Percentiles rank a stretch among this genome's conserved stretches.
phyloP scores from a whole-genome alignment of 352 stramenopile species.

The Pythium coloratum region DNA sequence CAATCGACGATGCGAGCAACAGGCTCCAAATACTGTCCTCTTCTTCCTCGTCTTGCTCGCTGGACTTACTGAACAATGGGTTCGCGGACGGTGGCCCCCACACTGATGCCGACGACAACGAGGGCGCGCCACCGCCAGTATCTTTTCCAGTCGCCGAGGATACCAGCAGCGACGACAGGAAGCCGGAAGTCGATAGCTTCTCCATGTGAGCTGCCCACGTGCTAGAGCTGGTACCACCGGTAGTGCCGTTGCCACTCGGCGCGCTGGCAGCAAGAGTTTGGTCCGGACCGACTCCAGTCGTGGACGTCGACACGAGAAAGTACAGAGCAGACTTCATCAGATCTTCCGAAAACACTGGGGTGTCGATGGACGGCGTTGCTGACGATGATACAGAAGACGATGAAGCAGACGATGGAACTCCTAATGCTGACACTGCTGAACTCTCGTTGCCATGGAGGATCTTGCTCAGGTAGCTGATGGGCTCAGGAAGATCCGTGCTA shows the following conservation, averaged over 20 bases:
- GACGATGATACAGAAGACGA: slow-evolving; percentile 13
- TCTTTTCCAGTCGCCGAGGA: slow-evolving; percentile 46
- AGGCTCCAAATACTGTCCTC: slow-evolving; percentile 73
- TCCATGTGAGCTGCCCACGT: slow-evolving; percentile 15
- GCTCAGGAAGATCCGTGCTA: slow-evolving; percentile 61
- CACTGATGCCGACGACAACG: slow-evolving; percentile 14
- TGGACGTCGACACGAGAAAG: slow-evolving; percentile 61
- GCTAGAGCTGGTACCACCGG: background rate
- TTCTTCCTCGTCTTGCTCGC: slow-evolving; percentile 48
- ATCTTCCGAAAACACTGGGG: slow-evolving; percentile 58
- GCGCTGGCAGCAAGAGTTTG: slow-evolving; percentile 13
- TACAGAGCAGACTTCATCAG: slow-evolving; percentile 60
- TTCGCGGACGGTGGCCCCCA: slow-evolving; percentile 29
- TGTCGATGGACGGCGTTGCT: slow-evolving; percentile 3
- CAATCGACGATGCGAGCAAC: slow-evolving; percentile 66
- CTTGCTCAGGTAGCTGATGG: slow-evolving; percentile 61
- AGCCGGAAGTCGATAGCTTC: slow-evolving; percentile 38
- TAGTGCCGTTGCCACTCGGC: background rate
- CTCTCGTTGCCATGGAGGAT: slow-evolving; percentile 15
- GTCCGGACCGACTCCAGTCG: slow-evolving; percentile 32
- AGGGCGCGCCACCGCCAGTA: slow-evolving; percentile 5
- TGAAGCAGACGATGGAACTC: background rate
- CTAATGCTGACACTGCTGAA: background rate
- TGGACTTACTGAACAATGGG: slow-evolving; percentile 46
- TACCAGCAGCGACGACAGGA: slow-evolving; percentile 51